Base-by-base conservation (phyloP, 2,329 filamentous ascomycete species). In the Verruconis gallopava region DNA sequence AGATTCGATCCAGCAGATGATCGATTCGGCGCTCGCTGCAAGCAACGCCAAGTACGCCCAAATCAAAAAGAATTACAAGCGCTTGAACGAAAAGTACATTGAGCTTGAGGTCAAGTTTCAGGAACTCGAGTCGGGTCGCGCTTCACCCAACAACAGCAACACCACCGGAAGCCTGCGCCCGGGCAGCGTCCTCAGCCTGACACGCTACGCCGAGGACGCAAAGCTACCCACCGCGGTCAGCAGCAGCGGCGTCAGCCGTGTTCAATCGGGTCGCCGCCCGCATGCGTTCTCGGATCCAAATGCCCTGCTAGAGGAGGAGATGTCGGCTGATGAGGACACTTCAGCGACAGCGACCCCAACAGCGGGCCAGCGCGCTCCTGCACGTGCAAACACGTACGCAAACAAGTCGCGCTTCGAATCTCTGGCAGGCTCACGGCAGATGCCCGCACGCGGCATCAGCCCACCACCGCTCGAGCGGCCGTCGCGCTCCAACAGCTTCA, bases 41-140 rank as follows among this genome's bases (percentile, higher is more conserved):
- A 63, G 58, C 40, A 63, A 67, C 34, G 57, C 63, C 3, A 69
- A 68, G 40, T 56, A 73, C 21, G 53, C 60, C 3, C 64, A 68
- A 32, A 52, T 73, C 25, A 68, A 72, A 49, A 72, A 69, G 49
- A 64, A 68, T 3, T 66, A 75, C 49, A 64, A 64, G 19, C 62
- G 64, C 21, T 55, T 76, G 4, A 55, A 71, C 5, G 61, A 67
- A 35, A 62, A 66, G 37, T 68, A 69, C 48, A 69, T 66, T 1
- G 67, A 71, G 22, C 57, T 75, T 2, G 62, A 70, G 40, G 59
- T 67, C 49, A 61, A 61, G 34, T 63, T 58, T 28, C 58, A 61
- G 33, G 60, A 67, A 18, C 49, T 65, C 21, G 55, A 63, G 38
- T 56, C 50, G 12, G 55, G 59, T 44, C 9, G 25, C 25, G 9